phyloP scores from a whole-genome alignment of 495 filamentous ascomycete species.

The Neurospora sp. region DNA sequence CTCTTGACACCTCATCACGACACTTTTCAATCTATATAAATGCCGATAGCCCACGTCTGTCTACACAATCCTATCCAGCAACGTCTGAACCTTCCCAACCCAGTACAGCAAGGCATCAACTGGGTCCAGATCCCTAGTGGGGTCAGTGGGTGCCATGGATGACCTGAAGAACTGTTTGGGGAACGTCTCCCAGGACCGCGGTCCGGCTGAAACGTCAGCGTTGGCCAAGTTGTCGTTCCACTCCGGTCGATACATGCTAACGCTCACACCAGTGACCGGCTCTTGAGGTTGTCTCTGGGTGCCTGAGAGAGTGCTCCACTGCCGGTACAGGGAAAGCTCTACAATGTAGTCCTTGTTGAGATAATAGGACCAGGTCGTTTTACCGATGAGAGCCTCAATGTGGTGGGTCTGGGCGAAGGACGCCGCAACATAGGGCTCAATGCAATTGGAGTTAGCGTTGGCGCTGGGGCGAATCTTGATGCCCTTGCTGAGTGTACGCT shows the following conservation, averaged over 20 bases:
- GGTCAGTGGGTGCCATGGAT: background rate
- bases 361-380: slow-evolving; percentile 3
- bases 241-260: slow-evolving; percentile 5
- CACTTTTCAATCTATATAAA: background rate
- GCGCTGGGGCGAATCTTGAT: background rate
- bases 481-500: background rate
- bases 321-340: slow-evolving; percentile 9
- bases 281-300: background rate
- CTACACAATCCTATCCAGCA: slow-evolving; percentile 3
- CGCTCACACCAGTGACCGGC: background rate
- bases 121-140: background rate
- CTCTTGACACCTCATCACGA: background rate
- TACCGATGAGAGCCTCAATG: slow-evolving; percentile 7
- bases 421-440: background rate
- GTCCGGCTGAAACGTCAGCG: background rate
- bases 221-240: slow-evolving; percentile 13
- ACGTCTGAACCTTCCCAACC: slow-evolving; percentile 11
- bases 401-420: background rate
- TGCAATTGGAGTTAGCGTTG: background rate
- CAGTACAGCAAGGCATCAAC: slow-evolving; percentile 10
- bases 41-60: background rate
- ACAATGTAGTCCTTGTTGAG: slow-evolving; percentile 8
- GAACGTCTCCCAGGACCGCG: slow-evolving; percentile 12
- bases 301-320: background rate
- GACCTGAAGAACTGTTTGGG: slow-evolving; percentile 4